Conservation (phyloP, 2,329 filamentous ascomycete species). For the Colletotrichum sp. region DNA sequence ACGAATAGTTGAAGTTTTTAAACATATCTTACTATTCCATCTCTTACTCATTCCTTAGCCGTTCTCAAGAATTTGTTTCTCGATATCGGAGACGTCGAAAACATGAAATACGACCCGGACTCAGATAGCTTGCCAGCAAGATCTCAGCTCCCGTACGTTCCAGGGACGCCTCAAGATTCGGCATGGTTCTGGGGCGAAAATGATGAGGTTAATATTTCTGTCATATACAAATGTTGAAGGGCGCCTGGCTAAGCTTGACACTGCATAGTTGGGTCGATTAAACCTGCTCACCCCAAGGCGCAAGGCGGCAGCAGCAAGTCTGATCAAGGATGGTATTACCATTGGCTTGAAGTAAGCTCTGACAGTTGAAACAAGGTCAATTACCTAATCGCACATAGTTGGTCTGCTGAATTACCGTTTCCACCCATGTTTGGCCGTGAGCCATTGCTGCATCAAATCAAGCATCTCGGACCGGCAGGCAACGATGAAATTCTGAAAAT, state of each 20-base stretch:
- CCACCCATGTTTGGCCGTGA: not conserved
- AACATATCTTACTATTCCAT: not conserved
- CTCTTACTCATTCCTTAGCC: rapidly evolving
- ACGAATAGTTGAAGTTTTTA: not conserved
- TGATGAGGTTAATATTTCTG: not conserved
- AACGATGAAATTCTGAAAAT: not conserved
- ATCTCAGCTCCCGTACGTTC: not conserved
- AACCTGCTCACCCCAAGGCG: not conserved
- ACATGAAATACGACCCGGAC: not conserved
- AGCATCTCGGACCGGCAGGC: not conserved
- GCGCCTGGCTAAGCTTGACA: not conserved
- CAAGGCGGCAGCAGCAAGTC: not conserved
- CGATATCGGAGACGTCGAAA: not conserved
- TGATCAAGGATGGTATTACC: not conserved
- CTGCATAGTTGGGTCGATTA: not conserved
- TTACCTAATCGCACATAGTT: not conserved
- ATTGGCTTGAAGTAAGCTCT: not conserved
- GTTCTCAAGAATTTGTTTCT: not conserved
- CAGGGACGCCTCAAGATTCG: not conserved
- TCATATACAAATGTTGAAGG: not conserved
- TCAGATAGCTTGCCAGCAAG: not conserved
- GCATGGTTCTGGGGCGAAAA: not conserved
- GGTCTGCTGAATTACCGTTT: not conserved
- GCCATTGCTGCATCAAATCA: not conserved
- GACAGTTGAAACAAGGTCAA: not conserved